Base-by-base conservation (phyloP, 2,329 filamentous ascomycete species). In the Fusarium tupiense region DNA sequence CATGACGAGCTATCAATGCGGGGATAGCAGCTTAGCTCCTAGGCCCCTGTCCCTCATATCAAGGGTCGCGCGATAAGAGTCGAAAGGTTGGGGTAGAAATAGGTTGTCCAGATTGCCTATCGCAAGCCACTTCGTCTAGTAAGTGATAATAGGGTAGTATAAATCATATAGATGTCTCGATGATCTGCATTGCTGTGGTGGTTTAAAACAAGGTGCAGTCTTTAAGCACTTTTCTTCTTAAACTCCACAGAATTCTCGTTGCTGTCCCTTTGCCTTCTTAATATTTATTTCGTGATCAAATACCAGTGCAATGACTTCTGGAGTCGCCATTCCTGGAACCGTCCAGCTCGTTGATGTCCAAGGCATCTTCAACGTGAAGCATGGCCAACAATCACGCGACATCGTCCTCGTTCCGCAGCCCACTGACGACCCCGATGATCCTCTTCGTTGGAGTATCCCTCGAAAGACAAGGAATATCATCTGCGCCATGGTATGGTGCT, bases 401-500 rank as follows among this genome's bases (percentile, higher is more conserved):
- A 79, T 79, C 38, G 59, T 61, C n/a, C 59, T 61, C 22, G 65
- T 78, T 14, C 76, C 76, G 2, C 76, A 78, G 44, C 76, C 76
- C 4, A 77, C 61, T 60, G 67, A 76, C 35, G 58, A 78, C 40
- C 76, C 76, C 10, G 70, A 78, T 35, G 76, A 78, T 38, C 76
- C 76, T 37, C 54, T 78, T 4, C 69, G 73, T 24, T 78, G 76
- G 76, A 73, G 35, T 22, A 41, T 56, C 6, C 54, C 64, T 2
- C 73, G 77, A 26, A 79, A 79, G 57, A 63, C 60, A 9, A 60
- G 65, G 38, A 78, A 78, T 40, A 70, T 78, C 22, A 60, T 72
- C 2, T 75, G 69, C 20, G 76, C 66, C 5, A 78, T 78, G 76
- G 54, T 66, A 3, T 78, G 77, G 77, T 78, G 76, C 56, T 78